Evolutionary conservation across 495 filamentous ascomycete genomes (phyloP).

Genomic region (Podospora pseudocomata): DNA sequence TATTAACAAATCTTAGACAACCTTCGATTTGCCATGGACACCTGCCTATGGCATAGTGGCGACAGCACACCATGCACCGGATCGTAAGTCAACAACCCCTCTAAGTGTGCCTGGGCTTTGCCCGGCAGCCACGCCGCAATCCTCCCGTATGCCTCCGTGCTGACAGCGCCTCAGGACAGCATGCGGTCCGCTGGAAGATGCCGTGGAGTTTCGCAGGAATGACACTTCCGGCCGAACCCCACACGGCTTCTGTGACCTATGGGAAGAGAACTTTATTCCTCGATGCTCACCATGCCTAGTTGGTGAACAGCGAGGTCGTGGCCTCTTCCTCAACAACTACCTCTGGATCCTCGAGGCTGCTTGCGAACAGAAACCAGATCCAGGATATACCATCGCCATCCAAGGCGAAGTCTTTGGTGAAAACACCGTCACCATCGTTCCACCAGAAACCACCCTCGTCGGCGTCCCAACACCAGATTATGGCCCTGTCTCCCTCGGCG

Average conservation of each 20-base stretch:
- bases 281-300: slow-evolving; percentile 39
- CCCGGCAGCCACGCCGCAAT: not conserved
- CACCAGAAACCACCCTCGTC: slow-evolving; percentile 33
- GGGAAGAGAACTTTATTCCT: slow-evolving; percentile 31
- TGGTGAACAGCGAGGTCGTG: slow-evolving; percentile 9
- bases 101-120: not conserved
- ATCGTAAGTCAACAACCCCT: slow-evolving; percentile 28
- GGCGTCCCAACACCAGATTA: slow-evolving; percentile 26
- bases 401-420: slow-evolving; percentile 48
- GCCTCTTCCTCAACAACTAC: slow-evolving; percentile 41
- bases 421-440: slow-evolving; percentile 39
- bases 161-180: slow-evolving; percentile 35
- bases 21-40: slow-evolving; percentile 38
- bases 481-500: slow-evolving; percentile 45
- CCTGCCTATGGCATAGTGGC: slow-evolving; percentile 36
- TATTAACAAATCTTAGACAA: slow-evolving; percentile 37
- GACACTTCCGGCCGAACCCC: slow-evolving; percentile 25
- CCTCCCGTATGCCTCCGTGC: not conserved
- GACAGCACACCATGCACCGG: slow-evolving; percentile 39
- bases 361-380: slow-evolving; percentile 41
- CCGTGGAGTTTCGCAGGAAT: slow-evolving; percentile 38
- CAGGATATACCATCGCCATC: slow-evolving; percentile 41
- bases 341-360: slow-evolving; percentile 46
- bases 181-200: slow-evolving; percentile 36
- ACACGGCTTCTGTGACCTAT: slow-evolving; percentile 42